Base-by-base conservation (phyloP, 768 basidiomycete genomes). In the Sarcodon aspratus region DNA sequence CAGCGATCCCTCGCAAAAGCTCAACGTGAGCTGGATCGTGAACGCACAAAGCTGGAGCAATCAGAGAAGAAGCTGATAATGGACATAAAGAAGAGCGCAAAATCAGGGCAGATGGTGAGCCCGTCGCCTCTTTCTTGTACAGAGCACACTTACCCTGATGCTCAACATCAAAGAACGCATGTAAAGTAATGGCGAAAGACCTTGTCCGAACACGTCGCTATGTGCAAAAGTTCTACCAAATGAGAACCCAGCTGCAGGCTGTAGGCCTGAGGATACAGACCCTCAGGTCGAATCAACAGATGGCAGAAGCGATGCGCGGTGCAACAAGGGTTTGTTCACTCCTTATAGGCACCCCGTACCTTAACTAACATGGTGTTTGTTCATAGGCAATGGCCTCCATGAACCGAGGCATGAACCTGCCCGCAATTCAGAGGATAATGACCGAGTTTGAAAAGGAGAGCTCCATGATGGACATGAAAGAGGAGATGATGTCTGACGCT, bases 391-490 rank as follows among this genome's bases (percentile, higher is more conserved):
- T 99, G 96, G 87, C 82, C 10, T 78, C 91, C 33, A 98, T 99
- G 96, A 98, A 97, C 63, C 79, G 89, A 44, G 90, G 90, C 37
- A 76, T 98, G 53, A 98, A 99, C 66, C 76, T 98, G 12, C 96
- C 96, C 12, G 79, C 80, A 52, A 98, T 99, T 51, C 89, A 93
- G 63, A 79, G 81, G 47, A 98, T 98, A 61, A 94, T 99, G 89
- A 90, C 82, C 57, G 95, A 99, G 43, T 99, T 99, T 59, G 96
- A 99, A 71, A 85, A 81, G 59, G 96, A 99, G 68, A 95, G 86
- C 57, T 81, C 91, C 5, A 91, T 84, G 68, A 99, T 99, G 96
- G 96, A 99, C 67, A 98, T 99, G 96, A 99, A 97, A 65, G 96
- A 97, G 67, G 95, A 96, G 64, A 97, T 98, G 89, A 99, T 97